These are phyloP conservation scores for Trametes polyzona DNA, from an alignment of 1,284 basidiomycete genomes.

Conservation along the genomic window DNA sequence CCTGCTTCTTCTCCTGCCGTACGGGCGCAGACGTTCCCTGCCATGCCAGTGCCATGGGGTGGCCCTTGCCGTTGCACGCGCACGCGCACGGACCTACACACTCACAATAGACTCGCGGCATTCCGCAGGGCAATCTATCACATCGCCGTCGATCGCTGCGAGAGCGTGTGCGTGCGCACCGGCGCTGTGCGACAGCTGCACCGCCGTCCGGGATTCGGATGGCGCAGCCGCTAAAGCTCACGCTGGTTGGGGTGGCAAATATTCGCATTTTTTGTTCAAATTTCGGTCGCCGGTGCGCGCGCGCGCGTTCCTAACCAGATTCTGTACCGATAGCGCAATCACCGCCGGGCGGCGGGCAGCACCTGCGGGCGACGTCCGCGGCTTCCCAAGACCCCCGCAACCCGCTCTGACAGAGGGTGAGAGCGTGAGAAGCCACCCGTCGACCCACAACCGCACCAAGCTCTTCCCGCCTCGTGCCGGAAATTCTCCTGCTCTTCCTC, in stretches of 20 bases:
- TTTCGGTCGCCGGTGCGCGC: not conserved
- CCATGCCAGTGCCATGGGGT: too few species aligned
- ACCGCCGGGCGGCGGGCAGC: conserved; percentile 6
- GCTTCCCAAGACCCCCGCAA: conserved; percentile 11
- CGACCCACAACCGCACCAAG: not conserved
- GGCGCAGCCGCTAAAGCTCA: too few species aligned
- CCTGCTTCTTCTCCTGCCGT: not conserved
- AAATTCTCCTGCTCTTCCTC: too few species aligned
- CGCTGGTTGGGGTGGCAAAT: too few species aligned
- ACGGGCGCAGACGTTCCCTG: not conserved
- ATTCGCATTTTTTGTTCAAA: too few species aligned
- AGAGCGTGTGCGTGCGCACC: not conserved
- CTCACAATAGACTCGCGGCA: conserved; percentile 8
- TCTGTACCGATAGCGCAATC: conserved; percentile 2
- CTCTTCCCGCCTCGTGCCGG: not conserved
- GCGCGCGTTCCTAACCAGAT: not conserved
- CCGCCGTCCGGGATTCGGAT: not conserved
- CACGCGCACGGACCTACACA: not conserved
- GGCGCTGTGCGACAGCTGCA: too few species aligned
- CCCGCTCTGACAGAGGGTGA: conserved; percentile 12
- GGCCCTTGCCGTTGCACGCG: not conserved
- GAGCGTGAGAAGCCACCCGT: not conserved
- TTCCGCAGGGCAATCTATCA: conserved; percentile 13
- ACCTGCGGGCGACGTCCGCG: conserved; percentile 7
- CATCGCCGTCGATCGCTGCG: conserved; percentile 11